A percentile compares a stretch with the other conserved stretches of the same genome.
phyloP scores from a whole-genome alignment of 805 yeast genomes.

The Gaillardinia entomophila region DNA sequence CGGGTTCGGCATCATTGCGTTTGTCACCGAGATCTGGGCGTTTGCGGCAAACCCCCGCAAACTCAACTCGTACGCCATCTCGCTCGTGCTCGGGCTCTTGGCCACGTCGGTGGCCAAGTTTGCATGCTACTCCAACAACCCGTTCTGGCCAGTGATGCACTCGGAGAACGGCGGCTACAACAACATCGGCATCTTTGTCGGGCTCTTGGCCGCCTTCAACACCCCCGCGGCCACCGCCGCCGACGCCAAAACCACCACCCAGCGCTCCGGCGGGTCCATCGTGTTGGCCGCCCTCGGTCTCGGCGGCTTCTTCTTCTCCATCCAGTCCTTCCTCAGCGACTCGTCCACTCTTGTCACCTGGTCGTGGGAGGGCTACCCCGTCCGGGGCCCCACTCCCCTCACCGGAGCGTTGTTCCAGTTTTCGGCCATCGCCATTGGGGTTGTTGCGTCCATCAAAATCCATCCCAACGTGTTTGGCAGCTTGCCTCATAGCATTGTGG shows the following conservation, averaged over 20 bases:
- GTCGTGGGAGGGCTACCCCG: conserved; percentile 95
- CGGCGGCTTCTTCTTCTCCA: conserved; percentile 68
- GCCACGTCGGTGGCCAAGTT: conserved; percentile 70
- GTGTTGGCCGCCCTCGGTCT: conserved; percentile 59
- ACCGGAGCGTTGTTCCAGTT: conserved; percentile 75
- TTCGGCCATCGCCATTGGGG: conserved; percentile 53
- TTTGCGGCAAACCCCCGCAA: conserved; percentile 21
- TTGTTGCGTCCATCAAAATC: conserved; percentile 16
- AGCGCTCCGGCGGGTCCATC: conserved; percentile 36
- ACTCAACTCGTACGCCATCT: conserved; percentile 42
- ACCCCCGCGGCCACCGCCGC: conserved; percentile 38
- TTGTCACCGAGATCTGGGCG: conserved; percentile 48
- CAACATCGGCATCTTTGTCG: conserved; percentile 58
- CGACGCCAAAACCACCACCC: conserved; percentile 4
- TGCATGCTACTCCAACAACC: conserved; percentile 79
- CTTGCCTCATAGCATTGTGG: too few relatives aligned
- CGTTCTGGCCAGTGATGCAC: conserved; percentile 94
- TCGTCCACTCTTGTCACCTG: conserved; percentile 83
- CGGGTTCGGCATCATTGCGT: conserved; percentile 53
- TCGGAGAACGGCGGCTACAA: conserved; percentile 83
- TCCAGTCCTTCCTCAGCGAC: conserved; percentile 74
- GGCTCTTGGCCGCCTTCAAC: conserved; percentile 56
- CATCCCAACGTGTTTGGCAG: conserved; percentile 10
- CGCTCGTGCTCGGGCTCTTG: conserved; percentile 68
- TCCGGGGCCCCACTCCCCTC: conserved; percentile 81